Percentiles rank a stretch among this genome's conserved stretches.
phyloP scores from a whole-genome alignment of 148 eudicot genomes.

The Nyssa sinensis region DNA sequence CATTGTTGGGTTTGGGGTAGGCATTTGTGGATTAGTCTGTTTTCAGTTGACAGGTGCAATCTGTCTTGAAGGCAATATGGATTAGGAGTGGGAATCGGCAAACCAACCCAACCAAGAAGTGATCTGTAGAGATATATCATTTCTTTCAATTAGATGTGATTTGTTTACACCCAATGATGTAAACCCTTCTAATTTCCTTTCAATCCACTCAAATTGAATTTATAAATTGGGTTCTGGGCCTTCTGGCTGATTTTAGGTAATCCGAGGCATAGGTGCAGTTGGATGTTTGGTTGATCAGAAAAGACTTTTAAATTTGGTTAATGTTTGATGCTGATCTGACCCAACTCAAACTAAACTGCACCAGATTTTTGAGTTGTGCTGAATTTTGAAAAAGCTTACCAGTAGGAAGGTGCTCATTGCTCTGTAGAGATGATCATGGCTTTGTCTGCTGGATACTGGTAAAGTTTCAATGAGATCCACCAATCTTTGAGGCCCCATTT shows the following conservation, averaged over 20 bases:
- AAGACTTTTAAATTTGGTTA: background rate
- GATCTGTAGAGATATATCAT: no score
- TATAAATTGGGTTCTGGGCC: no score
- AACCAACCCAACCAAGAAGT: no score
- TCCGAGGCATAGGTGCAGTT: no score
- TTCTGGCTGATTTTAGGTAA: no score
- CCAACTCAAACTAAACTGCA: background rate
- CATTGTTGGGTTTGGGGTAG: background rate
- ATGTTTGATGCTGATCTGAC: background rate
- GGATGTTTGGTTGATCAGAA: background rate
- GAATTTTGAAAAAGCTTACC: slow-evolving; percentile 37
- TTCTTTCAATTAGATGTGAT: no score
- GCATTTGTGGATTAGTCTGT: background rate
- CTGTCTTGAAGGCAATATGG: no score
- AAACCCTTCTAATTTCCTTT: no score
- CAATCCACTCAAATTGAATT: no score
- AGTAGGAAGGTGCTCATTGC: slow-evolving; percentile 57
- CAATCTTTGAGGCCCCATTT: slow-evolving; percentile 45
- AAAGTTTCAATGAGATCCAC: slow-evolving; percentile 61
- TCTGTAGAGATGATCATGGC: slow-evolving; percentile 76
- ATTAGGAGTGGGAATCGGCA: no score
- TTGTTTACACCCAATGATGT: no score
- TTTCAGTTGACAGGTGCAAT: no score
- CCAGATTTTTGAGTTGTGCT: background rate
- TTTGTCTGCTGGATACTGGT: slow-evolving; percentile 60